Evolutionary conservation across 2,329 filamentous ascomycete genomes (phyloP).

Genomic region (Fusarium zealandicum): DNA sequence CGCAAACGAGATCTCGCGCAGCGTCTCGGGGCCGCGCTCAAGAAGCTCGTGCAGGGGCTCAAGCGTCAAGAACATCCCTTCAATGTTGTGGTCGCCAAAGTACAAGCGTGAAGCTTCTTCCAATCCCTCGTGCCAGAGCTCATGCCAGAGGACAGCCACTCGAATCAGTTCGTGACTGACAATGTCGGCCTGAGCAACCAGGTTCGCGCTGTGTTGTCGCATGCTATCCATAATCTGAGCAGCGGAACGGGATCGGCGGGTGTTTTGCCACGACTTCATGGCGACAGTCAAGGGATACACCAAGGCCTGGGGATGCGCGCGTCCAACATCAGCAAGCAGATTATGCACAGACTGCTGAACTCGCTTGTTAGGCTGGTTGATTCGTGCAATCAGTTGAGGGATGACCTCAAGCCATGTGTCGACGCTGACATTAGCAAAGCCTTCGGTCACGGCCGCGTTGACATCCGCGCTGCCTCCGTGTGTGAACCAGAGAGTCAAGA

Average conservation of each 20-base stretch:
- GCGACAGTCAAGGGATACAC: slow-evolving; percentile 97
- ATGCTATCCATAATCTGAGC: slow-evolving; percentile 97
- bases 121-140: slow-evolving; percentile 97
- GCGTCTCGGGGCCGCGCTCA: slow-evolving; percentile 88
- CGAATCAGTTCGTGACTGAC: slow-evolving; percentile 97
- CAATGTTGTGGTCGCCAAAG: slow-evolving; percentile 96
- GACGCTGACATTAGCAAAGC: slow-evolving; percentile 89
- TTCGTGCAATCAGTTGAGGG: slow-evolving; percentile 93
- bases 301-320: slow-evolving; percentile 92
- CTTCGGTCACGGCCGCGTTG: slow-evolving; percentile 85
- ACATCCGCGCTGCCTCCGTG: slow-evolving; percentile 91
- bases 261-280: slow-evolving; percentile 89
- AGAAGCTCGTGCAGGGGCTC: slow-evolving; percentile 91
- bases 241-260: slow-evolving; percentile 84
- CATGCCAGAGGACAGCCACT: slow-evolving; percentile 97
- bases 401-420: slow-evolving; percentile 99
- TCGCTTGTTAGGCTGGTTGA: slow-evolving; percentile 91
- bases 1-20: slow-evolving; percentile 95
- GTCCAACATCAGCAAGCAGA: slow-evolving; percentile 88
- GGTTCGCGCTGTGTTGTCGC: slow-evolving; percentile 88
- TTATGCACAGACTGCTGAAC: slow-evolving; percentile 93
- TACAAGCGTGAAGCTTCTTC: slow-evolving; percentile 96
- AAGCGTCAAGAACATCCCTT: slow-evolving; percentile 94
- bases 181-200: slow-evolving; percentile 94
- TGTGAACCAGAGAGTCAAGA: slow-evolving; percentile 95